Conservation (phyloP, 192 early-diverging fungal genomes). For the Coemansia sp. region DNA sequence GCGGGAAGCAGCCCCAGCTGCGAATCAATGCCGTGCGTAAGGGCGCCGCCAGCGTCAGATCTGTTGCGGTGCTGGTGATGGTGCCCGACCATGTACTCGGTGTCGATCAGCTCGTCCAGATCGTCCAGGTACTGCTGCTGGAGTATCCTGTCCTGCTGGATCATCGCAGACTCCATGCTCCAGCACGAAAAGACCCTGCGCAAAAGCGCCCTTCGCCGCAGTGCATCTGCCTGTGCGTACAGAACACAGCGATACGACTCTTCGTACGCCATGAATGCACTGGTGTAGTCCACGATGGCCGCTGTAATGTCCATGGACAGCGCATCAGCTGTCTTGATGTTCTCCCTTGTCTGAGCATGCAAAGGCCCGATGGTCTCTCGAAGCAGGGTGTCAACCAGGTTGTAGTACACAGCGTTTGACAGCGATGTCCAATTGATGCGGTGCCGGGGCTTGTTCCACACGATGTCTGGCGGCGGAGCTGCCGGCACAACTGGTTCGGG, state of each 20-base stretch:
- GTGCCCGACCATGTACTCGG: constrained; percentile 17
- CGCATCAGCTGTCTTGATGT: constrained; percentile 8
- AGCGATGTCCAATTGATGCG: constrained; percentile 50
- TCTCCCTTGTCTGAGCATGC: not conserved
- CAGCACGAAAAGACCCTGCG: constrained; percentile 24
- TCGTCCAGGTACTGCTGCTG: constrained; percentile 42
- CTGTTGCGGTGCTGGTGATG: constrained; percentile 9
- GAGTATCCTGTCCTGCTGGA: constrained; percentile 32
- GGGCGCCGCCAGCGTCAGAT: not conserved
- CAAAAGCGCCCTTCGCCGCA: constrained; percentile 22
- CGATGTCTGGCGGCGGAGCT: constrained; percentile 11
- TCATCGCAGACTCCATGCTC: constrained; percentile 34
- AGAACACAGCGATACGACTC: constrained; percentile 34
- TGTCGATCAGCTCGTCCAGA: constrained; percentile 31
- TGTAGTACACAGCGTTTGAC: constrained; percentile 35
- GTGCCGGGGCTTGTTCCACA: constrained; percentile 45
- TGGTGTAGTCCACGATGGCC: constrained; percentile 38
- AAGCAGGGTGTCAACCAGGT: constrained; percentile 29
- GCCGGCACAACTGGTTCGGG: not conserved
- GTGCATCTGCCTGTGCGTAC: constrained; percentile 34
- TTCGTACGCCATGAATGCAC: constrained; percentile 44
- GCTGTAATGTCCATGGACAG: constrained; percentile 33
- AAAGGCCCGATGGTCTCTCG: constrained; percentile 16
- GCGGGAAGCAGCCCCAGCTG: constrained; percentile 1
- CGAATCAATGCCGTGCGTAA: not conserved